A percentile compares a stretch with the other conserved stretches of the same genome.
phyloP scores from a whole-genome alignment of 1,284 basidiomycete genomes.

The Leccinum holopus region DNA sequence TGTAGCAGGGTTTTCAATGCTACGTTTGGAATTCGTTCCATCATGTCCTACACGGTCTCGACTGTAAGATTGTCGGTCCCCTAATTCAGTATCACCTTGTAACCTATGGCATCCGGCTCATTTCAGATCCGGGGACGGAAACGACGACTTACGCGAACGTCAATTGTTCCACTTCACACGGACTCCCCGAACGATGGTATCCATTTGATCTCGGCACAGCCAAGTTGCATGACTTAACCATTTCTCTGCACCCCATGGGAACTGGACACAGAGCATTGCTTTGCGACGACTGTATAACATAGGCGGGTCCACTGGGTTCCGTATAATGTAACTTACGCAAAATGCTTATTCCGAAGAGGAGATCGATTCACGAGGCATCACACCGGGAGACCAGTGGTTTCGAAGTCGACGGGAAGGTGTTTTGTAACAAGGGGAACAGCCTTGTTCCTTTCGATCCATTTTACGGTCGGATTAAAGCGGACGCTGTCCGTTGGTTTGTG shows the following conservation, averaged over 20 bases:
- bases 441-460: constrained; percentile 32
- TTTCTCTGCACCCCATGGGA: constrained; percentile 25
- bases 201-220: constrained; percentile 55
- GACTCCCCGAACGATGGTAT: constrained; percentile 51
- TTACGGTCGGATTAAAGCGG: constrained; percentile 51
- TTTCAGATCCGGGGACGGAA: constrained; percentile 34
- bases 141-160: constrained; percentile 42
- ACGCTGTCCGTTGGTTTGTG: constrained; percentile 54
- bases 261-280: background rate
- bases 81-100: constrained; percentile 41
- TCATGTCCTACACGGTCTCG: constrained; percentile 35
- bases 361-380: constrained; percentile 47
- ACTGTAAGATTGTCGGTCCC: constrained; percentile 45
- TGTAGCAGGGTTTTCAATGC: constrained; percentile 48
- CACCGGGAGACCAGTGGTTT: constrained; percentile 51
- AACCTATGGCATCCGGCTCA: constrained; percentile 27
- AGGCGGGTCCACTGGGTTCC: constrained; percentile 53
- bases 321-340: constrained; percentile 54
- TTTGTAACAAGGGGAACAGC: constrained; percentile 56
- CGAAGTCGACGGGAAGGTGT: constrained; percentile 44
- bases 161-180: constrained; percentile 43
- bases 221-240: constrained; percentile 52
- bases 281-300: constrained; percentile 22
- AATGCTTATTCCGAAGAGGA: constrained; percentile 47
- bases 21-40: constrained; percentile 50